Conservation (phyloP, 2,329 filamentous ascomycete genomes). For the Exophiala sp. region DNA sequence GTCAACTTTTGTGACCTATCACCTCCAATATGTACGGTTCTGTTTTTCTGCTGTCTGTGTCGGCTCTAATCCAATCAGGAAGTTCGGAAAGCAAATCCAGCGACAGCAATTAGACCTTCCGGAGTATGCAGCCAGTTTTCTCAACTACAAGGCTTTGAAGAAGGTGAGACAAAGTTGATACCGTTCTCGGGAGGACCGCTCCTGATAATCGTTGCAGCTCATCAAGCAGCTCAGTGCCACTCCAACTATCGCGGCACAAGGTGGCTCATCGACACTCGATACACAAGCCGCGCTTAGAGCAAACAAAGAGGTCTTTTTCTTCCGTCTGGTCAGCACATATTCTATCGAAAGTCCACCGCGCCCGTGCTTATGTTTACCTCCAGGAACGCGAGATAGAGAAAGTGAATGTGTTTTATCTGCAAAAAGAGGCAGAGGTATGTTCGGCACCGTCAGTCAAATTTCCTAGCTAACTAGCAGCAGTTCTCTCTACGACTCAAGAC, state of each 20-base stretch:
- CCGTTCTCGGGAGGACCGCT: constrained; percentile 11
- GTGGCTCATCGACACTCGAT: constrained; percentile 45
- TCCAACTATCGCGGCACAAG: constrained; percentile 74
- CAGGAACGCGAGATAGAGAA: constrained; percentile 97
- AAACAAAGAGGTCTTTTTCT: constrained; percentile 98
- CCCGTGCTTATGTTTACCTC: constrained; percentile 6
- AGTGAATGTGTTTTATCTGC: constrained; percentile 95
- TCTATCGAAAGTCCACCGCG: not conserved
- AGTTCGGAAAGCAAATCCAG: constrained; percentile 99
- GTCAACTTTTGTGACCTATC: constrained; percentile 1
- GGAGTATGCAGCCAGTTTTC: constrained; percentile 98
- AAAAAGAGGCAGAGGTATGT: constrained; percentile 93
- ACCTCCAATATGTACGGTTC: constrained; percentile 26
- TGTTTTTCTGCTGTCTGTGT: constrained; percentile 3
- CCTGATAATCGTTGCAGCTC: constrained; percentile 59
- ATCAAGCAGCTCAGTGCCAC: constrained; percentile 97
- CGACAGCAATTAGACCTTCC: constrained; percentile 98
- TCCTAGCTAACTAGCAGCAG: constrained; percentile 44
- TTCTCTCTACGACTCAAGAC: constrained; percentile 91
- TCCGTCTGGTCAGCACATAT: constrained; percentile 67
- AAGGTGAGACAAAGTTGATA: constrained; percentile 61
- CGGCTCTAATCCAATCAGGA: constrained; percentile 58
- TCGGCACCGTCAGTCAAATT: constrained; percentile 8
- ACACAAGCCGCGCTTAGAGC: constrained; percentile 67
- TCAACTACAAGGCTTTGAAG: constrained; percentile 98